Evolutionary conservation across 495 filamentous ascomycete genomes (phyloP).

Genomic region (Neurospora tetrasperma): DNA sequence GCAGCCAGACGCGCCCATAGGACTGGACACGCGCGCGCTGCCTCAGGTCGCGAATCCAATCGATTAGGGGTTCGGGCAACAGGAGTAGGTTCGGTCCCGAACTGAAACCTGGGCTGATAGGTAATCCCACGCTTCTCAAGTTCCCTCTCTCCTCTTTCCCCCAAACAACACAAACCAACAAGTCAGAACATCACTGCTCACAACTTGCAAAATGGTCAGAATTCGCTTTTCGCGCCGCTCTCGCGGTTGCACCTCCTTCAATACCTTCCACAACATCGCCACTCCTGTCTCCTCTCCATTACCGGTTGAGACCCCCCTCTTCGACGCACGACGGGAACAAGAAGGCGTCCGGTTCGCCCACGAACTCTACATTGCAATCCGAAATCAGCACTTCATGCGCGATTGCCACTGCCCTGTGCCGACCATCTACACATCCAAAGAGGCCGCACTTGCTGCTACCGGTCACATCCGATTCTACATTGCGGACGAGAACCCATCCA

Average conservation of each 20-base stretch:
- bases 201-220: not conserved
- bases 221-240: not conserved
- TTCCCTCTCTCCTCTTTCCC: not conserved
- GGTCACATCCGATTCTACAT: constrained; percentile 26
- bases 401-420: constrained; percentile 16
- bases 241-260: not conserved
- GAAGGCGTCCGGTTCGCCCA: constrained; percentile 16
- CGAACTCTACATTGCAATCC: constrained; percentile 15
- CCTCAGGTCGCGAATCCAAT: not conserved
- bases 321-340: not conserved
- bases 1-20: not conserved
- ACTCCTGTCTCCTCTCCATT: not conserved
- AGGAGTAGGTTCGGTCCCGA: not conserved
- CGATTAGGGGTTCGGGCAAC: not conserved
- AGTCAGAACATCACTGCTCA: too few species aligned
- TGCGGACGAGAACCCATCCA: not conserved
- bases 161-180: not conserved
- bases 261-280: not conserved
- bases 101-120: not conserved
- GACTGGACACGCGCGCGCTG: not conserved
- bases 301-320: not conserved
- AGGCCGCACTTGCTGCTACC: constrained; percentile 7
- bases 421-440: constrained; percentile 12
- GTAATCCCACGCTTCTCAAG: not conserved
- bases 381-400: constrained; percentile 20